Evolutionary conservation across 2,329 filamentous ascomycete genomes (phyloP).

Genomic region (Cladobotryum protrusum): DNA sequence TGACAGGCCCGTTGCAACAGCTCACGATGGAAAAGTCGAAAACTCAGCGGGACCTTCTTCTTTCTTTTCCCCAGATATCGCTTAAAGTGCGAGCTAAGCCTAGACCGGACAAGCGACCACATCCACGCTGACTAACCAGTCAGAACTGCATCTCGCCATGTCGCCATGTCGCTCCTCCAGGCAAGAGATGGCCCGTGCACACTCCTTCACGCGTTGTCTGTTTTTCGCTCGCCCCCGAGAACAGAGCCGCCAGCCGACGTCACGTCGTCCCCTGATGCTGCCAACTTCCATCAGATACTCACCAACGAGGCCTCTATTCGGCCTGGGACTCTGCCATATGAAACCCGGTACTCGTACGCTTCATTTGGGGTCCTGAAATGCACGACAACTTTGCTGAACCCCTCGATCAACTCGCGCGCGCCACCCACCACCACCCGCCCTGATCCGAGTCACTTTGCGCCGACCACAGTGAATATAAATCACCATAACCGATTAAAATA

Average conservation of each 20-base stretch:
- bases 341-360: conserved; percentile 10
- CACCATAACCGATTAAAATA: not conserved
- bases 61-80: conserved; percentile 1
- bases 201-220: conserved; percentile 36
- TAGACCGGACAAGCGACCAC: conserved; percentile 2
- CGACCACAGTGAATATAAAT: not conserved
- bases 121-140: not conserved
- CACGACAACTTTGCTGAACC: conserved; percentile 19
- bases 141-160: not conserved
- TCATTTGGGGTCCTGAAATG: conserved; percentile 17
- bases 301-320: conserved; percentile 17
- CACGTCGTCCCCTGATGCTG: conserved; percentile 27
- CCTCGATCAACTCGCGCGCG: conserved; percentile 27
- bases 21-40: no score
- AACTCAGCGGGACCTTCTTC: not conserved
- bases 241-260: conserved; percentile 28
- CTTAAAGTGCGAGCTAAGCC: not conserved
- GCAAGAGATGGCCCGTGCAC: conserved; percentile 16
- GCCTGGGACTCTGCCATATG: conserved; percentile 18
- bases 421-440: conserved; percentile 11
- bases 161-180: not conserved
- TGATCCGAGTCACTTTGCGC: conserved; percentile 1
- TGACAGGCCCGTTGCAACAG: no score
- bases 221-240: conserved; percentile 28
- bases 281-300: conserved; percentile 22